phyloP scores from a whole-genome alignment of 805 yeast species.

The Yarrowia phangngaensis region DNA sequence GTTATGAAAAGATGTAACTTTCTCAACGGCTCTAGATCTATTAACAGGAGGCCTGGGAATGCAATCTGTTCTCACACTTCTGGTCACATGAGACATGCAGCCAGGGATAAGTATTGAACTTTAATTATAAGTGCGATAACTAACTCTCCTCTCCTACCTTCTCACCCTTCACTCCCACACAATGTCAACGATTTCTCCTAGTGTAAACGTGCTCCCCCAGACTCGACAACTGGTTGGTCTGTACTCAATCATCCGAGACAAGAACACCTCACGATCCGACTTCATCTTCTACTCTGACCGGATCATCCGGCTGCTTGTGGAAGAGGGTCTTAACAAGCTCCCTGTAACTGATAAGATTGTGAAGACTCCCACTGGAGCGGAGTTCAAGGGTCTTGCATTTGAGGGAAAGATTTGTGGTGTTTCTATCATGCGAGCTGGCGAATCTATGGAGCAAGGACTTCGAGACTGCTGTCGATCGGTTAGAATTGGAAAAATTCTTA shows the following conservation, averaged over 20 bases:
- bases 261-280: conserved; percentile 76
- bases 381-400: conserved; percentile 69
- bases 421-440: conserved; percentile 97
- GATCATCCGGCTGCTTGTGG: conserved; percentile 88
- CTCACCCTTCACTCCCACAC: conserved; percentile 3
- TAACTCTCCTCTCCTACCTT: no score
- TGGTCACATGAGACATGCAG: no score
- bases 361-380: conserved; percentile 67
- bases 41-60: no score
- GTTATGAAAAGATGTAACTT: no score
- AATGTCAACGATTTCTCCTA: conserved; percentile 37
- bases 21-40: no score
- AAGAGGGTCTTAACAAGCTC: conserved; percentile 88
- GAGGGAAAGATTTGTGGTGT: conserved; percentile 96
- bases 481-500: conserved; percentile 91
- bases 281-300: conserved; percentile 94
- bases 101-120: no score
- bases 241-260: conserved; percentile 73
- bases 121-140: no score
- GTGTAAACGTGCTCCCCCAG: conserved; percentile 72
- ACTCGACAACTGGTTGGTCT: conserved; percentile 86
- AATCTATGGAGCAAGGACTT: conserved; percentile 97
- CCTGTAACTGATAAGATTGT: conserved; percentile 74
- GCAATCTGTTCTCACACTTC: no score
- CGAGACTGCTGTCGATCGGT: conserved; percentile 97